Evolutionary conservation across 805 yeast genomes (phyloP), one percentile per base, ranked within the genome.

Genomic region (Suhomyces tanzawaensis): DNA sequence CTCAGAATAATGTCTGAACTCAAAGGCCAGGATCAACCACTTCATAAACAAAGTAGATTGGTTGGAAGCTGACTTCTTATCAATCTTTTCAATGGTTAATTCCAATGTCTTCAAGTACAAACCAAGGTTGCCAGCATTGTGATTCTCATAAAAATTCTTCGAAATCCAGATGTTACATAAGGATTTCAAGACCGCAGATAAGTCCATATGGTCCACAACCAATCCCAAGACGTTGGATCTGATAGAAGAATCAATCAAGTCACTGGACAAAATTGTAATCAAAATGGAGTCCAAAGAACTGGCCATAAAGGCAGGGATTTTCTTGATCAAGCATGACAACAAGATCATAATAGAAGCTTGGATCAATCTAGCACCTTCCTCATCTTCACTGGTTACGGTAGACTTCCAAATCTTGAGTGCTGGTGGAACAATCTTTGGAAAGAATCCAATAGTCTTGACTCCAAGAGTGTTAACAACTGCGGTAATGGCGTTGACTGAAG

Each of bases 381-480:
- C 63, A 8, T 50, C 57, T 19, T 32, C 40, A 3, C 34, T 36
- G 24, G 17, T 17, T 9, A 32, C 44, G 11, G 73, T 64, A 7
- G 58, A 47, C 19, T 73, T 69, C 64, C 85, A 83, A 26, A 86
- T 72, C 19, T 67, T 64, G 38, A 88, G 69, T 8, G 85, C 69
- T 11, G 88, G 86, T 12, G 89, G 87, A 44, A 93, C 77, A 54
- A 90, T 81, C 59, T 81, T 82, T 22, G 97, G 87, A 71, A 89
- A 85, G 53, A 73, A 77, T 5, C 95, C 90, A 55, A 93, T 82
- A 45, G 82, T 72, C 54, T 88, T 85, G 14, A 95, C 90, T 37
- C 99, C 99, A 32, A 90, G 61, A 17, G 80, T 75, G 36, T 81
- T 77, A 38, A 87, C 76, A 39, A 88, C 65, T 47, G 81, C 79